Evolutionary conservation across 352 stramenopile species (phyloP), one percentile per base, ranked within the genome.

Genomic region (Aphanomyces astaci): DNA sequence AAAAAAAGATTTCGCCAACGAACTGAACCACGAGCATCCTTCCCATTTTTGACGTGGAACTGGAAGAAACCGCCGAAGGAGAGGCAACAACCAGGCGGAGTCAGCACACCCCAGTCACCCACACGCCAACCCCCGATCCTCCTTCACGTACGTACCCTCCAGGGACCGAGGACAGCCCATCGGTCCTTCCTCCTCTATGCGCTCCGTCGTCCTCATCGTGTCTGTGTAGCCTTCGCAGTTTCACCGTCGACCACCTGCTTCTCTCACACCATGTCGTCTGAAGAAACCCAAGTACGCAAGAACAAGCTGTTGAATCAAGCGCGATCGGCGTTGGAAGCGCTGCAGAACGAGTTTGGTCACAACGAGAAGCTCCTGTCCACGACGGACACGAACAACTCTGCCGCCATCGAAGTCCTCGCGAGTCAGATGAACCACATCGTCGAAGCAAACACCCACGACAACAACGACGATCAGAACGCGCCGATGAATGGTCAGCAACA

Each of bases 31-130:
- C 33, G 17, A 4, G 22, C 46, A 24, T 55, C 62, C 62, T 68
- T 68, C 62, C 62, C 33, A 68, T 57, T 68, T 68, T 68, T 66
- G 59, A 66, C 59, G 33, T 57, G 62, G 33, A 33, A 53, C 22
- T 7, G 45, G 39, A 43, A 68, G 62, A 68, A 68, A 68, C 62
- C 62, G 62, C 57, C 62, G 43, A 68, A 15, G n/a, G 51, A 59
- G 51, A 59, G 51, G 51, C 51, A 59, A 32, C 51, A 0, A 59
- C 19, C 15, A 31, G 27, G 27, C 48, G 48, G 27, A 30, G 13
- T 10, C 48, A 30, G n/a, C 48, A 15, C 27, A n/a, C n/a, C 13
- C 40, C 1, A 22, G 7, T 15, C 36, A 15, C 36, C 36, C 36
- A 7, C 36, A 43, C 36, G 36, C 36, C 36, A 15, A n/a, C n/a